Conservation (phyloP, 495 filamentous ascomycete genomes). For the Xylaria curta region DNA sequence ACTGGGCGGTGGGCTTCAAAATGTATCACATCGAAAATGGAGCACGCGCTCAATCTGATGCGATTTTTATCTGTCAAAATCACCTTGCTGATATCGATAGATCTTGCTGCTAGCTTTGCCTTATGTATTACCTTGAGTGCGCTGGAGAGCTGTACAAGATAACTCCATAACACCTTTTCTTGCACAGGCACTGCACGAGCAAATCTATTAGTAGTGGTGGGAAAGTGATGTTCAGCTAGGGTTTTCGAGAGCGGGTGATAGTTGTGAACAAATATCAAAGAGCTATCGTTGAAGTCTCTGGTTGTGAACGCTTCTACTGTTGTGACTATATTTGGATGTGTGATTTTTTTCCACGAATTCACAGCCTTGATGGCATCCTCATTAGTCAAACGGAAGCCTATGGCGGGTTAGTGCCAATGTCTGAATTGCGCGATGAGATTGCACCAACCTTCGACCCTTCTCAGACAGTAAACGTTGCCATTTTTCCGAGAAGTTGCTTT, state of each 20-base stretch:
- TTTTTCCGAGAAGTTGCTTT: conserved; percentile 91
- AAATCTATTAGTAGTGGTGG: conserved; percentile 54
- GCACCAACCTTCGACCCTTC: conserved; percentile 77
- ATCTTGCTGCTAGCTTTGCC: conserved; percentile 78
- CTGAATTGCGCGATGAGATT: neutral
- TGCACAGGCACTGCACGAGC: conserved; percentile 60
- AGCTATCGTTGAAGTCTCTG: conserved; percentile 89
- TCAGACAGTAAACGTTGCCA: conserved; percentile 81
- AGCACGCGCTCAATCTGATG: conserved; percentile 86
- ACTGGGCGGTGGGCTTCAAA: conserved; percentile 70
- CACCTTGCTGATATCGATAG: conserved; percentile 84
- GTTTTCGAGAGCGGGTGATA: conserved; percentile 93
- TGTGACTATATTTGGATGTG: conserved; percentile 81
- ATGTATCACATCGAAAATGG: conserved; percentile 84
- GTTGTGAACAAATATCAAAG: conserved; percentile 90
- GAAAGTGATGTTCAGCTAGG: conserved; percentile 82
- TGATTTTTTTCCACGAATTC: conserved; percentile 89
- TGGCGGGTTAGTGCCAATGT: conserved; percentile 23
- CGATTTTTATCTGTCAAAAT: conserved; percentile 83
- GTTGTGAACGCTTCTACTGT: conserved; percentile 94
- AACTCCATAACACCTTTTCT: conserved; percentile 87
- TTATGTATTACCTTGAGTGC: conserved; percentile 86
- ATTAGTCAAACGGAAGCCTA: conserved; percentile 73
- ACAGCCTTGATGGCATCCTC: conserved; percentile 85
- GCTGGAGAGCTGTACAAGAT: conserved; percentile 90